phyloP scores from a whole-genome alignment of 1,284 basidiomycete genomes.

The Cryptococcus sp. region DNA sequence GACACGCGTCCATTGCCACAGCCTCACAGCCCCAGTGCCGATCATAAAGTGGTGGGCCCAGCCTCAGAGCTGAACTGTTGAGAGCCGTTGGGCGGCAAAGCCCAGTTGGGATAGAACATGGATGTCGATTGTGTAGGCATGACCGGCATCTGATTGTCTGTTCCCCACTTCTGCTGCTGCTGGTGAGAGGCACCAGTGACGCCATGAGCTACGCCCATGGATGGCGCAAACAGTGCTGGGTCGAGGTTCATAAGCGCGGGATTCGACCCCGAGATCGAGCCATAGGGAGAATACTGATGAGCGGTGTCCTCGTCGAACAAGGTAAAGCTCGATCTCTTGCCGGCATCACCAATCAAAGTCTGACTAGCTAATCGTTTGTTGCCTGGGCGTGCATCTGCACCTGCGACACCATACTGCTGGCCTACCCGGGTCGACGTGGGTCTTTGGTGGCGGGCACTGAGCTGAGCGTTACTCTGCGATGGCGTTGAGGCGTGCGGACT shows the following conservation, averaged over 20 bases:
- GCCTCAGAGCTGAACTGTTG: no score
- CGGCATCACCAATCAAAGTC: slow-evolving; percentile 39
- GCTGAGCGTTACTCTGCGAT: neutral
- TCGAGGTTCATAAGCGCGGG: neutral
- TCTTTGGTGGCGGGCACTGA: neutral
- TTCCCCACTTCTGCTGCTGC: no score
- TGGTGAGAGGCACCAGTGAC: no score
- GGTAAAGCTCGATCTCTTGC: slow-evolving; percentile 20
- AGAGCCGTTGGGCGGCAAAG: no score
- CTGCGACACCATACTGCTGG: slow-evolving; percentile 3
- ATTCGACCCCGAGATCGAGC: neutral
- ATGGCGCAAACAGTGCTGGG: neutral
- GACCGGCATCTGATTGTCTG: no score
- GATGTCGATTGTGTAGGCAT: no score
- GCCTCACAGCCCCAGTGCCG: no score
- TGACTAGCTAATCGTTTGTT: slow-evolving; percentile 52
- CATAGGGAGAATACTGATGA: neutral
- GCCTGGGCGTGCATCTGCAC: slow-evolving; percentile 36
- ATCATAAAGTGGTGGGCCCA: no score
- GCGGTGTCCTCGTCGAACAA: slow-evolving; percentile 15
- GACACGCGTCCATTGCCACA: no score
- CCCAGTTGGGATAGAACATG: no score
- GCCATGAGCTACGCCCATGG: no score
- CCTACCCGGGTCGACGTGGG: neutral
- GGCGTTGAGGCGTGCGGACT: neutral